Percentiles rank a stretch among this genome's conserved stretches.
These are phyloP conservation scores for Gaeumannomyces sp. DNA, from an alignment of 2,329 filamentous ascomycete species.

Conservation along the genomic window DNA sequence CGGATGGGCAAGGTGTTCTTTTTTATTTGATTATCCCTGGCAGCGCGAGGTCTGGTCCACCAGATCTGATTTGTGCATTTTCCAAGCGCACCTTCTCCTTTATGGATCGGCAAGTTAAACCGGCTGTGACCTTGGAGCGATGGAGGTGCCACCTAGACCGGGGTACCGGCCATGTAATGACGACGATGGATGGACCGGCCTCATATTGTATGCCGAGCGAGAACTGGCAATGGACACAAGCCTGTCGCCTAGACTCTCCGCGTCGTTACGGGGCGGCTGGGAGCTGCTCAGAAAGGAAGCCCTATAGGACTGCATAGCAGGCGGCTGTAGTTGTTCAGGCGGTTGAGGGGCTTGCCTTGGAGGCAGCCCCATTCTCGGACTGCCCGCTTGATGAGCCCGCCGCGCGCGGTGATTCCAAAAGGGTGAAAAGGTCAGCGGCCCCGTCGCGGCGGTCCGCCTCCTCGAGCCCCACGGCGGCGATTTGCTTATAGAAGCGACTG, in stretches of 20 bases:
- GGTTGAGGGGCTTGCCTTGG: too few species aligned
- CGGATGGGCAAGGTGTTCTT: neutral
- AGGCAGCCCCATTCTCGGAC: neutral
- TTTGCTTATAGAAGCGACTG: slow-evolving; percentile 77
- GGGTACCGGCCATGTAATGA: too few species aligned
- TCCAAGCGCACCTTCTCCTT: neutral
- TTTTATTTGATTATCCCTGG: neutral
- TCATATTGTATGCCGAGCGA: too few species aligned
- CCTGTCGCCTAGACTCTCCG: too few species aligned
- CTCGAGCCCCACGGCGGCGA: slow-evolving; percentile 62
- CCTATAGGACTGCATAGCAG: neutral
- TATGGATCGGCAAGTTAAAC: neutral
- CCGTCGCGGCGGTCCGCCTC: slow-evolving; percentile 40
- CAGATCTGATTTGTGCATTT: slow-evolving; percentile 1
- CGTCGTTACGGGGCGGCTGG: too few species aligned
- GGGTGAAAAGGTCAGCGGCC: slow-evolving; percentile 6
- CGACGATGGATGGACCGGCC: too few species aligned
- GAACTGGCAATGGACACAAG: too few species aligned
- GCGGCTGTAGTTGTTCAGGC: too few species aligned
- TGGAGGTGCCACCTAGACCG: neutral
- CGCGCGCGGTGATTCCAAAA: neutral
- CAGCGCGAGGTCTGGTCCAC: neutral
- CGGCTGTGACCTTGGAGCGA: neutral
- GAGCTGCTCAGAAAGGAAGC: neutral
- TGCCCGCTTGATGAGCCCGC: neutral